Conservation (phyloP, 2,329 filamentous ascomycete genomes). For the Dendrostoma leiphaemia region DNA sequence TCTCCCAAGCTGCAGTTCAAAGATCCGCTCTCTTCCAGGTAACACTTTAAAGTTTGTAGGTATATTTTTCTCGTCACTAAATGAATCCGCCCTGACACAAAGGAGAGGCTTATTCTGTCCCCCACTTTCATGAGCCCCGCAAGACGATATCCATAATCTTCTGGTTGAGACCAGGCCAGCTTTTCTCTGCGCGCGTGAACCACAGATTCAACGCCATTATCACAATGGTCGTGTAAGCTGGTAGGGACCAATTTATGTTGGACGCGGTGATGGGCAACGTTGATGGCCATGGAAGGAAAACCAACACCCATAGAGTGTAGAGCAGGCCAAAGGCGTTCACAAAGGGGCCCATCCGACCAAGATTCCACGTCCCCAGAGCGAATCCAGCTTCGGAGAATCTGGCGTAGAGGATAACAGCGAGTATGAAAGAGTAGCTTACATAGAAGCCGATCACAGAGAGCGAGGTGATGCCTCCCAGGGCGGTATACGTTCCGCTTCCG, state of each 20-base stretch:
- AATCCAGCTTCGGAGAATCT: neutral
- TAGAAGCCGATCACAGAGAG: conserved; percentile 29
- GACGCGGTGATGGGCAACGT: neutral
- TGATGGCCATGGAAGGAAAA: neutral
- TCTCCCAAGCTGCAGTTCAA: too few species aligned
- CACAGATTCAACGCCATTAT: neutral
- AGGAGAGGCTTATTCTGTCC: too few species aligned
- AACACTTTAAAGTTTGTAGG: too few species aligned
- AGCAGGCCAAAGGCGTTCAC: neutral
- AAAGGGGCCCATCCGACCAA: neutral
- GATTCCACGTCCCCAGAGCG: neutral
- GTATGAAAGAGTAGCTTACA: conserved; percentile 10
- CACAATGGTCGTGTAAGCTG: neutral
- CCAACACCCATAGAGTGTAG: neutral
- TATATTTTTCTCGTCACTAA: too few species aligned
- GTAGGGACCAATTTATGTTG: neutral
- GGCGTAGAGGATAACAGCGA: neutral
- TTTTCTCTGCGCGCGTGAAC: neutral
- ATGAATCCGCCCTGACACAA: too few species aligned
- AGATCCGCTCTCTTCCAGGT: too few species aligned
- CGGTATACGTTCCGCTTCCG: conserved; percentile 31
- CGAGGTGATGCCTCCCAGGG: conserved; percentile 37
- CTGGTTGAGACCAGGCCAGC: neutral
- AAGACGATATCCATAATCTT: neutral
- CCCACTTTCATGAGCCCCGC: neutral